phyloP scores from a whole-genome alignment of 257 asterid species.

The Solanum gandarillasii region DNA sequence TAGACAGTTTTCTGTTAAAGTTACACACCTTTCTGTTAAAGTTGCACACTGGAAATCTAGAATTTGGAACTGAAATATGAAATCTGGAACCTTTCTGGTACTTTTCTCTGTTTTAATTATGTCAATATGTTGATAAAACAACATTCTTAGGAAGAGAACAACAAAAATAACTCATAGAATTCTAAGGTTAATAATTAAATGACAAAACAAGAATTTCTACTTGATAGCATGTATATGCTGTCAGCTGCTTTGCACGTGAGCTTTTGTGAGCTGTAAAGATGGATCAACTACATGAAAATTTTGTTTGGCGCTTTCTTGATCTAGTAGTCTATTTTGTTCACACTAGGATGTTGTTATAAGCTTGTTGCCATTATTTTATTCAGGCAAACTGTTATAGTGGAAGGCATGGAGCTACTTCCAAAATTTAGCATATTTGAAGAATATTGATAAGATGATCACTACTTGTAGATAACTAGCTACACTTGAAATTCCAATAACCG shows the following conservation, averaged over 20 bases:
- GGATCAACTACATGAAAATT: background rate
- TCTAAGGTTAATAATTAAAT: no score
- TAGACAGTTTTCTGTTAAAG: no score
- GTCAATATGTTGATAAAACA: no score
- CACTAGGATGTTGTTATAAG: background rate
- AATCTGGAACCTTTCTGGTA: no score
- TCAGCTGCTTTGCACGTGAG: background rate
- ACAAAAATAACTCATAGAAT: no score
- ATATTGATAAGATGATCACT: background rate
- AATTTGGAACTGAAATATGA: no score
- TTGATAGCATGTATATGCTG: background rate
- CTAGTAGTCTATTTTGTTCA: background rate
- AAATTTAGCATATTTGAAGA: background rate
- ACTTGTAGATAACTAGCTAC: background rate
- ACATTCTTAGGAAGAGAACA: no score
- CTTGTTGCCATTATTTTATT: background rate
- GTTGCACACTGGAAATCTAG: no score
- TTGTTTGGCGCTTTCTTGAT: background rate
- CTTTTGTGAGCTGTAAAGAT: background rate
- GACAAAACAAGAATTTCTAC: background rate
- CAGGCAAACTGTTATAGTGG: background rate
- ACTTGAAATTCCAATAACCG: background rate
- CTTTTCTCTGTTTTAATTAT: no score
- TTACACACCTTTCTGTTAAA: no score
- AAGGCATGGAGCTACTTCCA: background rate